Evolutionary conservation across 2,329 filamentous ascomycete species (phyloP), one percentile per base, ranked within the genome.

Genomic region (Cladosporium sp.): DNA sequence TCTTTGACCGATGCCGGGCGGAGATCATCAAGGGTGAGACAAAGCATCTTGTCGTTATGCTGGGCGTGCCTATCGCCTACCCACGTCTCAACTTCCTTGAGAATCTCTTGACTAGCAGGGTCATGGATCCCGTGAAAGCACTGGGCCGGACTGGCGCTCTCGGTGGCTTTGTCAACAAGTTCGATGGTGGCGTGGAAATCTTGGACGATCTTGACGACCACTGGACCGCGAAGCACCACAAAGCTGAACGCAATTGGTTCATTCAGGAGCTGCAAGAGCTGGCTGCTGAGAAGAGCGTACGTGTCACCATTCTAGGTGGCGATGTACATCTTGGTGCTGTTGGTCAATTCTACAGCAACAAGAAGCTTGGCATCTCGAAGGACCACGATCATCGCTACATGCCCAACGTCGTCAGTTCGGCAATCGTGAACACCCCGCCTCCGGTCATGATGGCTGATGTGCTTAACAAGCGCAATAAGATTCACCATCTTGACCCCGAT

Each of bases 141-240:
- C 79, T 97, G 22, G 90, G 91, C 37, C 88, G 90, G 67, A 83
- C 88, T 35, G 92, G 93, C 1, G 74, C 95, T 64, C 80, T 97
- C 52, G 90, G 91, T 59, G 81, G 81, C 12, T 84, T 95, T 42
- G 79, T 96, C 37, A 96, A 96, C 75, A 89, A 89, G 64, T 92
- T 96, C 65, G 92, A 97, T 68, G 91, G 91, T 20, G 91, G 91
- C 17, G 89, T 94, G 5, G 94, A 97, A 73, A 89, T 97, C 13
- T 78, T 96, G 25, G 92, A 96, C 69, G 91, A 96, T 66, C 77
- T 96, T 9, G 93, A 97, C 70, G 94, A 97, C 72, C 93, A 99
- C 70, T 99, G 94, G 94, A 97, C 93, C 0, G 90, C 93, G 36
- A 96, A 91, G 70, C 90, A 91, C 69, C 92, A 97, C 77, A 99